These are phyloP conservation scores for Galerina marginata DNA, from an alignment of 768 basidiomycete genomes.

Conservation along the genomic window DNA sequence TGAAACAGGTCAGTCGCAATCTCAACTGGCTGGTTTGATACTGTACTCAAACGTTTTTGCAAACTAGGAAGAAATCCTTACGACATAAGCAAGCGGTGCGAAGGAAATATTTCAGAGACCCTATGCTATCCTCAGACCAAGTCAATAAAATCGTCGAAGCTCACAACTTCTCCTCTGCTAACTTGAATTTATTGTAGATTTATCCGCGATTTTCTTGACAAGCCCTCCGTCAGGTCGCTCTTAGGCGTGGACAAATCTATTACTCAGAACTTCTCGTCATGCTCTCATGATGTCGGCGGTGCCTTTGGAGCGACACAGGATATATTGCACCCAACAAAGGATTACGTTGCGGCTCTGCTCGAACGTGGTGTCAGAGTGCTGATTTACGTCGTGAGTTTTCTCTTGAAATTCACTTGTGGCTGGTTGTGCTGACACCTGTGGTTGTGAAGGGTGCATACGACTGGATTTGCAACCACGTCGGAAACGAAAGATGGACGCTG, in stretches of 20 bases:
- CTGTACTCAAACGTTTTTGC: neutral
- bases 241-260: constrained; percentile 67
- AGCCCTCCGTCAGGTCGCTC: constrained; percentile 51
- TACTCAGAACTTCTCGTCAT: constrained; percentile 39
- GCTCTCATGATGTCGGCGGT: constrained; percentile 41
- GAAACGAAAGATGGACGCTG: constrained; percentile 75
- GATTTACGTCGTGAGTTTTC: constrained; percentile 53
- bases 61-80: constrained; percentile 59
- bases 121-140: constrained; percentile 65
- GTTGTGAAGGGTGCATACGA: constrained; percentile 57
- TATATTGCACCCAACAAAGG: constrained; percentile 45
- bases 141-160: constrained; percentile 18
- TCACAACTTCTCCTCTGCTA: neutral
- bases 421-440: neutral
- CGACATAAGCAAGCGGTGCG: constrained; percentile 69
- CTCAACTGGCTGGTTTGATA: neutral
- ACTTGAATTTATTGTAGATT: constrained; percentile 38
- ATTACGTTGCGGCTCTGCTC: constrained; percentile 69
- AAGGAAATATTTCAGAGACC: constrained; percentile 45
- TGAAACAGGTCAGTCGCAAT: constrained; percentile 40
- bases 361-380: constrained; percentile 74
- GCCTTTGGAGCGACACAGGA: constrained; percentile 58
- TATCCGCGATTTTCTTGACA: constrained; percentile 67
- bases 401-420: no score
- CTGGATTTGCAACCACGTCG: constrained; percentile 80